Evolutionary conservation across 768 basidiomycete species (phyloP), one percentile per base, ranked within the genome.

Genomic region (Crassisporium funariophilum): DNA sequence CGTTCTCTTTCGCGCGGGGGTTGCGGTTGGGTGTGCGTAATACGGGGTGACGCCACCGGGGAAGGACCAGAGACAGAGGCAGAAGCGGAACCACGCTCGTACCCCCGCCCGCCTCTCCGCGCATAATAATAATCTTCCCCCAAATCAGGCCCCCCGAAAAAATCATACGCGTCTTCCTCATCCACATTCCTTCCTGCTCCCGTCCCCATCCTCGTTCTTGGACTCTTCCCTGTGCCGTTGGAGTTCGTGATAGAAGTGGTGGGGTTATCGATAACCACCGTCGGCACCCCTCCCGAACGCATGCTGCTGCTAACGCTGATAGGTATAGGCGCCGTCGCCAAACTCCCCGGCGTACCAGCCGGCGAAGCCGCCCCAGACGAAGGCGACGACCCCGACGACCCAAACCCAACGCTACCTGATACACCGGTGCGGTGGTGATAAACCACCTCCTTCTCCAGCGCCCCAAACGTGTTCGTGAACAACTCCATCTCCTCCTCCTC

Each of bases 71-170:
- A 34, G 13, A 19, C 37, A n/a, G n/a, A n/a, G n/a, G n/a, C n/a
- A n/a, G n/a, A n/a, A n/a, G n/a, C n/a, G n/a, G n/a, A n/a, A 3
- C 45, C 22, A 21, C 42, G 16, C 31, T 55, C 57, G 29, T 54
- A 55, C 22, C 54, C 58, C 15, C 60, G 41, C 40, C 46, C 57
- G 19, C 55, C 56, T 10, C 63, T 56, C 40, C 62, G 54, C 37
- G 58, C 53, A 56, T 63, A 58, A 46, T 70, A 58, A 50, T 64
- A 77, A 49, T 78, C 79, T 42, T 77, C 77, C 2, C 77, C 78
- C 11, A 82, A 67, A 58, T 82, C 79, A 7, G 82, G 75, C 2
- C 78, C 81, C 8, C 66, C 76, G 54, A 84, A 83, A 63, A 81
- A 81, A 56, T 84, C 81, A 53, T 78, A 79, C 12, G 78, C 77